phyloP scores from a whole-genome alignment of 2,329 filamentous ascomycete genomes.

The Microsporum audouinii region DNA sequence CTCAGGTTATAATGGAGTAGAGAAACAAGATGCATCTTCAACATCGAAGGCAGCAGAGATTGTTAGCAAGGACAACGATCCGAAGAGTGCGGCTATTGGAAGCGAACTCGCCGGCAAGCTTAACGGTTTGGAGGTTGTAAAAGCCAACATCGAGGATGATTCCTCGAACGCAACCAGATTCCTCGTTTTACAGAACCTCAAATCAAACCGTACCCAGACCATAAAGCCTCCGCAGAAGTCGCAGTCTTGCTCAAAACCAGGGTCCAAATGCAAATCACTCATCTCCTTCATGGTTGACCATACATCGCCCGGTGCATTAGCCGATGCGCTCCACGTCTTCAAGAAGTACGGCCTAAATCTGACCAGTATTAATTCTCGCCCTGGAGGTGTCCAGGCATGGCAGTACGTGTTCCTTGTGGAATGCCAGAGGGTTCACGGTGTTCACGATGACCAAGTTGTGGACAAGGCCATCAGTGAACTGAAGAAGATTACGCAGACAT shows the following conservation, averaged over 20 bases:
- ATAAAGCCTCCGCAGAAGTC: background rate
- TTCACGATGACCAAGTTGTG: slow-evolving; percentile 22
- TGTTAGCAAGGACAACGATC: slow-evolving; percentile 46
- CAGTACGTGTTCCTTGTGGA: slow-evolving; percentile 94
- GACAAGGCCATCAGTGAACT: slow-evolving; percentile 25
- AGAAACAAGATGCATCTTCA: slow-evolving; percentile 70
- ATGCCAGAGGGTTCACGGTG: slow-evolving; percentile 50
- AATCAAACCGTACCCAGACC: slow-evolving; percentile 18
- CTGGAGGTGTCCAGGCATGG: slow-evolving; percentile 63
- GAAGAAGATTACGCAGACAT: slow-evolving; percentile 27
- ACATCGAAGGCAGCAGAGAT: slow-evolving; percentile 78
- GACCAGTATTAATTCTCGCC: slow-evolving; percentile 80
- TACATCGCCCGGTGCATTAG: slow-evolving; percentile 65
- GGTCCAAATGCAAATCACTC: slow-evolving; percentile 50
- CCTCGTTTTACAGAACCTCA: slow-evolving; percentile 32
- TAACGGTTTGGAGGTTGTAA: slow-evolving; percentile 56
- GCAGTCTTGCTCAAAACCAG: background rate
- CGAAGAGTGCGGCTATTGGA: slow-evolving; percentile 63
- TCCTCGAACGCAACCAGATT: slow-evolving; percentile 39
- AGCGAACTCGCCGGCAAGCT: slow-evolving; percentile 60
- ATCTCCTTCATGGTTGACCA: slow-evolving; percentile 77
- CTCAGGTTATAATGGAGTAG: slow-evolving; percentile 55
- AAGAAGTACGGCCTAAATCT: slow-evolving; percentile 62
- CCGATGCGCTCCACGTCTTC: slow-evolving; percentile 70
- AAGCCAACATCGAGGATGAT: slow-evolving; percentile 38